Conservation (phyloP, 441 rosid species). For the Gossypium trilobum region DNA sequence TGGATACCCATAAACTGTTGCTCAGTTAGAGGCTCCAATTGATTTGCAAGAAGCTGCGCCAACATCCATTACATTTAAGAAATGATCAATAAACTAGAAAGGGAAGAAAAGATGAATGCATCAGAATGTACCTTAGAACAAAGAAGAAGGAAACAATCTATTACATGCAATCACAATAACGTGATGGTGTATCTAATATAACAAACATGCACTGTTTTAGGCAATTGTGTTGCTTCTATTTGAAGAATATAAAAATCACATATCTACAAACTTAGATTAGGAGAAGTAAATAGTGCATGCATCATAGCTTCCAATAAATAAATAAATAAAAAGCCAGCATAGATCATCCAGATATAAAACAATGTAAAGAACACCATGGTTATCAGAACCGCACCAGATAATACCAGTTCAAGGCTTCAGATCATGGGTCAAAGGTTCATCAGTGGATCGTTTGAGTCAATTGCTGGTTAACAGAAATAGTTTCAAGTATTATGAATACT, state of each 20-base stretch:
- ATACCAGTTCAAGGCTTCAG: background rate
- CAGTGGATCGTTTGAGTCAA: background rate
- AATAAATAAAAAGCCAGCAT: background rate
- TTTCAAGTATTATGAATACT: background rate
- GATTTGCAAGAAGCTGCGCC: constrained; percentile 61
- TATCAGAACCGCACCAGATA: background rate
- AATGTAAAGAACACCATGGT: background rate
- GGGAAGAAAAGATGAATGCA: background rate
- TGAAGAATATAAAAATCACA: background rate
- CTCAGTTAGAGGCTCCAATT: constrained; percentile 80
- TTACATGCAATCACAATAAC: background rate
- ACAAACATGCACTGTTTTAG: background rate
- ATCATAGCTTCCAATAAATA: background rate
- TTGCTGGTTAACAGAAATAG: background rate
- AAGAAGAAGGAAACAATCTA: background rate
- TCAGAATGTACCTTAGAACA: background rate
- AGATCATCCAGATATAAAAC: background rate
- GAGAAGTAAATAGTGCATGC: background rate
- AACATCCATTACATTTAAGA: constrained; percentile 12
- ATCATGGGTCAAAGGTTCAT: background rate
- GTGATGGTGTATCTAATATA: background rate
- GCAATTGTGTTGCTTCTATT: background rate
- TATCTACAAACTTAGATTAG: background rate
- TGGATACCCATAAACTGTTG: constrained; percentile 50
- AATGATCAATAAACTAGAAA: background rate